phyloP scores from a whole-genome alignment of 495 filamentous ascomycete species.

The Penicillium angulare region DNA sequence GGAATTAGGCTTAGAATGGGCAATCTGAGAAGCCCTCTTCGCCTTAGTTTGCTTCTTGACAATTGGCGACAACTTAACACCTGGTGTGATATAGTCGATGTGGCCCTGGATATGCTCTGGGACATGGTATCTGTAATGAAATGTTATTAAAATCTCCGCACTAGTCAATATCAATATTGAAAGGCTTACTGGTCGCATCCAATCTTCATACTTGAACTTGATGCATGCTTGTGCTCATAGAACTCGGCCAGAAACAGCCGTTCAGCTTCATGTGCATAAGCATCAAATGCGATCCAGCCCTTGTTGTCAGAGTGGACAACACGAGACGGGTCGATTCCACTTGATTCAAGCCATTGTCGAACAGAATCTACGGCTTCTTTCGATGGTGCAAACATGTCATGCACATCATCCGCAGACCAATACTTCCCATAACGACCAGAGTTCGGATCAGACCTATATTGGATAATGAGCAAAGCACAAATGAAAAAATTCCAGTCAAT shows the following conservation, averaged over 20 bases:
- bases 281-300: constrained; percentile 58
- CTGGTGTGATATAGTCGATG: constrained; percentile 60
- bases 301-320: constrained; percentile 49
- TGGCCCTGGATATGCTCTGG: constrained; percentile 49
- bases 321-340: constrained; percentile 48
- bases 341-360: constrained; percentile 40
- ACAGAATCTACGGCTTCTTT: constrained; percentile 46
- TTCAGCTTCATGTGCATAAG: constrained; percentile 55
- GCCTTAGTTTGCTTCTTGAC: constrained; percentile 23
- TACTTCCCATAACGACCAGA: constrained; percentile 63
- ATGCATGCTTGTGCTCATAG: constrained; percentile 52
- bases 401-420: constrained; percentile 55
- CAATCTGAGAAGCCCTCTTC: constrained; percentile 22
- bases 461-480: background rate
- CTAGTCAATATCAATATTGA: too few relatives aligned
- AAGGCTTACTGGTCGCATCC: constrained; percentile 48
- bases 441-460: constrained; percentile 60
- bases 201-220: constrained; percentile 42
- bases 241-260: constrained; percentile 58
- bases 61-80: constrained; percentile 43
- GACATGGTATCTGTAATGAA: constrained; percentile 45
- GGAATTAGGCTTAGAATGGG: constrained; percentile 8
- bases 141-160: too few relatives aligned
- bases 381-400: constrained; percentile 52
- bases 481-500: background rate